These are phyloP conservation scores for Avicennia marina DNA, from an alignment of 257 asterid genomes.

Conservation along the genomic window DNA sequence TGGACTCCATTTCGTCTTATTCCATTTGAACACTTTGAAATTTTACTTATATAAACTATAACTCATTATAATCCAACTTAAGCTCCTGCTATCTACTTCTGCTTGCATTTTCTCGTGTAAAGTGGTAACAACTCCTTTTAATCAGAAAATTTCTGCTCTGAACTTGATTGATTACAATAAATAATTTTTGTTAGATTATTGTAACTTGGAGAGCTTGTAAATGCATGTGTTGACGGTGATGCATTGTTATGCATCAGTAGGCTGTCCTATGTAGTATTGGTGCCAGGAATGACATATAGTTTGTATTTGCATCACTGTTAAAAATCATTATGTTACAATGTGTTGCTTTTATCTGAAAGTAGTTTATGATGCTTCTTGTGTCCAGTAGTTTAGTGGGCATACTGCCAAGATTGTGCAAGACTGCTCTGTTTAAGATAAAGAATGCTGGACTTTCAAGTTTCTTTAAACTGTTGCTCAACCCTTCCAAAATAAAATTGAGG, in stretches of 20 bases:
- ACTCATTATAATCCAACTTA: too few species aligned
- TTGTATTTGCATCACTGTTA: not conserved
- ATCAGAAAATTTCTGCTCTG: not conserved
- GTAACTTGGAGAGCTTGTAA: not conserved
- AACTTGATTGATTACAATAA: not conserved
- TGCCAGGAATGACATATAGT: not conserved
- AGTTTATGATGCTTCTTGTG: not conserved
- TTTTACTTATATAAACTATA: too few species aligned
- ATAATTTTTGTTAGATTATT: not conserved
- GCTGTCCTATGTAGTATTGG: not conserved
- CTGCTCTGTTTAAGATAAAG: slow-evolving; percentile 9
- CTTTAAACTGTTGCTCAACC: not conserved
- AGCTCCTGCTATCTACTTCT: not conserved
- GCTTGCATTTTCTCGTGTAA: not conserved
- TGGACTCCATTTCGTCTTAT: too few species aligned
- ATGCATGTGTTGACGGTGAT: not conserved
- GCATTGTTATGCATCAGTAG: not conserved
- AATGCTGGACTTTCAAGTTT: not conserved
- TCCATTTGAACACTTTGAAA: too few species aligned
- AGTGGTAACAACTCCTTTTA: not conserved
- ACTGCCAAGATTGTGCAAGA: too few species aligned
- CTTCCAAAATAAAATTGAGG: not conserved
- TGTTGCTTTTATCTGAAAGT: not conserved
- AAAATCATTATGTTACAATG: not conserved
- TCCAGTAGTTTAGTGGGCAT: not conserved